Evolutionary conservation across 2,329 filamentous ascomycete species (phyloP), one percentile per base, ranked within the genome.

Genomic region (Dactylonectria macrodidyma): DNA sequence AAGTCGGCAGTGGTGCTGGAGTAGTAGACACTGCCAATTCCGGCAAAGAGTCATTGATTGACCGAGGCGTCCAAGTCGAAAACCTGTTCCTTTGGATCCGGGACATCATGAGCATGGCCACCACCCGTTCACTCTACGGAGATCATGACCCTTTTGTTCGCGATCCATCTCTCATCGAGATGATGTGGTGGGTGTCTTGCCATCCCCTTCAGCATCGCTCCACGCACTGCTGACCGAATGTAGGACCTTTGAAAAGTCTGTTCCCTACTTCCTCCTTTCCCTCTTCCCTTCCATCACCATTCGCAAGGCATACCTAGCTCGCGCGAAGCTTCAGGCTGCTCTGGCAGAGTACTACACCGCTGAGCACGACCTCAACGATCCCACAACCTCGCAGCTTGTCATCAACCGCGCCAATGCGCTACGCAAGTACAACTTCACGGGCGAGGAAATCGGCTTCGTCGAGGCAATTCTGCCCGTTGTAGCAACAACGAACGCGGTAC

Each of bases 51-150:
- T 33, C 19, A 26, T 1, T 66, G 14, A 4, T 61, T 1, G n/a
- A 66, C 19, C 69, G 76, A 3, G 73, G 68, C 0, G 46, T 79
- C 5, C 68, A 79, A 30, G 75, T 81, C 9, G 75, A 78, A 1
- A 81, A 81, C 16, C 56, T 86, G 0, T 86, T 77, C 68, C 34
- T 76, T 0, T 85, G 82, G 82, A 48, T 81, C 11, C 76, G 82
- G 11, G 66, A 80, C 9, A 66, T 79, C 3, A 80, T 85, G 65
- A 81, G 80, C 2, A 59, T 80, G 3, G 82, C 83, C 6, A 83
- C 81, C 0, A 77, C 78, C 9, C 68, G 78, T 30, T 79, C 81
- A 3, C 74, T 87, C 24, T 85, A 82, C 52, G 85, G 85, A 2
- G 78, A 81, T 1, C 65, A 81, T 2, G 84, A 86, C 63, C 84